Conservation (phyloP, 1,284 basidiomycete species). For the Ustilago loliicola region DNA sequence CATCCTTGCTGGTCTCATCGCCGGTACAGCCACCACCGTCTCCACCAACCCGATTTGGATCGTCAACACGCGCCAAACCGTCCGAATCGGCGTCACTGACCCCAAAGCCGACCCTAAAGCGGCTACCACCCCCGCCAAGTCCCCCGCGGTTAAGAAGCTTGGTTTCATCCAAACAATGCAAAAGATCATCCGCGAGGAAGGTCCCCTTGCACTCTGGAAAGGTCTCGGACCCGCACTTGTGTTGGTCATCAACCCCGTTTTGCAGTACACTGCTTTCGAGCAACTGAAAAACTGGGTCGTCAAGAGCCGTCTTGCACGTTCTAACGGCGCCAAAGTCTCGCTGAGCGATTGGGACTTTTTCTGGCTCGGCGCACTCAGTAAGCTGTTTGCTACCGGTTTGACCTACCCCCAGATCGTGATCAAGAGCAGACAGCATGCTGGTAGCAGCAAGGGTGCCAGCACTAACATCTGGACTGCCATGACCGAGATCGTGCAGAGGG, state of each 20-base stretch:
- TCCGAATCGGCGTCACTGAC: slow-evolving; percentile 62
- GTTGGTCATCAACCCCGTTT: slow-evolving; percentile 93
- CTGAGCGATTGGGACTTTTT: slow-evolving; percentile 69
- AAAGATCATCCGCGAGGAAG: slow-evolving; percentile 83
- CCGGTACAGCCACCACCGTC: slow-evolving; percentile 90
- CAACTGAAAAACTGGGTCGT: slow-evolving; percentile 68
- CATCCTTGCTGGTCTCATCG: slow-evolving; percentile 88
- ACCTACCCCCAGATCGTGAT: slow-evolving; percentile 70
- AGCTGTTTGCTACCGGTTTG: slow-evolving; percentile 68
- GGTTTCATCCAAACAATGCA: slow-evolving; percentile 76
- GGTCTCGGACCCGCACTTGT: slow-evolving; percentile 95
- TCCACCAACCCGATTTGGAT: slow-evolving; percentile 87
- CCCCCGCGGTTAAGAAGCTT: slow-evolving; percentile 51
- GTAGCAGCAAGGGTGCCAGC: slow-evolving; percentile 54
- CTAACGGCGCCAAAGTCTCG: slow-evolving; percentile 36
- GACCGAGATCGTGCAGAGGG: slow-evolving; percentile 66
- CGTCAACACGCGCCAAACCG: slow-evolving; percentile 80
- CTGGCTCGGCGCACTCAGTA: slow-evolving; percentile 67
- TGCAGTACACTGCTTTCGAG: slow-evolving; percentile 73
- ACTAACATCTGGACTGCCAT: slow-evolving; percentile 69
- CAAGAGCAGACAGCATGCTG: slow-evolving; percentile 68
- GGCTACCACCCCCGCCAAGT: slow-evolving; percentile 20
- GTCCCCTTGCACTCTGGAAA: slow-evolving; percentile 86
- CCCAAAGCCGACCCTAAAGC: slow-evolving; percentile 35
- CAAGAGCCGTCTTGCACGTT: slow-evolving; percentile 53